A percentile compares a stretch with the other conserved stretches of the same genome.
Evolutionary conservation across 2,329 filamentous ascomycete genomes (phyloP).

Genomic region (Pyrenochaeta sp.): DNA sequence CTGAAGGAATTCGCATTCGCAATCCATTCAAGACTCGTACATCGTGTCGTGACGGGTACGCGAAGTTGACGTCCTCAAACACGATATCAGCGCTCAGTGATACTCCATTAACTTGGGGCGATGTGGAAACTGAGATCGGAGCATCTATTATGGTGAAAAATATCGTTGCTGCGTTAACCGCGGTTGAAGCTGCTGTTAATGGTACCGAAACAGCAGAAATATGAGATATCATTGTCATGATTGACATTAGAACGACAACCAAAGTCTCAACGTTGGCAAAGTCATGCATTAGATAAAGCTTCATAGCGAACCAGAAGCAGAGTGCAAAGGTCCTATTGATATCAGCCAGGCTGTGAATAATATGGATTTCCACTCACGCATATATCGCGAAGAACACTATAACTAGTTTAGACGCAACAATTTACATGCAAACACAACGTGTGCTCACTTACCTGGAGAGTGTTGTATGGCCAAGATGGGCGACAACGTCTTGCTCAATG

Average conservation of each 20-base stretch:
- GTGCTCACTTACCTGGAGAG: constrained; percentile 22
- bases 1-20: constrained; percentile 78
- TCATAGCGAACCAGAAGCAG: constrained; percentile 38
- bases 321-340: constrained; percentile 28
- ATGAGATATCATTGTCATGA: constrained; percentile 31
- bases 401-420: neutral
- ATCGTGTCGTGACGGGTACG: constrained; percentile 67
- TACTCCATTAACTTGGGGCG: constrained; percentile 18
- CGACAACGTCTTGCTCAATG: constrained; percentile 22
- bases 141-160: constrained; percentile 38
- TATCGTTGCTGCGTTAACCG: constrained; percentile 26
- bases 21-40: constrained; percentile 86
- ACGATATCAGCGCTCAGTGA: constrained; percentile 32
- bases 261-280: constrained; percentile 25
- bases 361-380: constrained; percentile 18
- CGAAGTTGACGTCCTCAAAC: constrained; percentile 30
- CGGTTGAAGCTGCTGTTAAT: constrained; percentile 22
- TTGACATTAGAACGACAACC: constrained; percentile 33
- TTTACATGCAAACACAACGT: neutral
- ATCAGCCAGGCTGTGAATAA: neutral
- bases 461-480: constrained; percentile 28
- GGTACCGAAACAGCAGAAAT: constrained; percentile 28
- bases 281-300: constrained; percentile 20
- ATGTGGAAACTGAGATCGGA: constrained; percentile 19
- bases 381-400: constrained; percentile 35